Conservation (phyloP, 441 rosid genomes). For the Gossypium aridum region DNA sequence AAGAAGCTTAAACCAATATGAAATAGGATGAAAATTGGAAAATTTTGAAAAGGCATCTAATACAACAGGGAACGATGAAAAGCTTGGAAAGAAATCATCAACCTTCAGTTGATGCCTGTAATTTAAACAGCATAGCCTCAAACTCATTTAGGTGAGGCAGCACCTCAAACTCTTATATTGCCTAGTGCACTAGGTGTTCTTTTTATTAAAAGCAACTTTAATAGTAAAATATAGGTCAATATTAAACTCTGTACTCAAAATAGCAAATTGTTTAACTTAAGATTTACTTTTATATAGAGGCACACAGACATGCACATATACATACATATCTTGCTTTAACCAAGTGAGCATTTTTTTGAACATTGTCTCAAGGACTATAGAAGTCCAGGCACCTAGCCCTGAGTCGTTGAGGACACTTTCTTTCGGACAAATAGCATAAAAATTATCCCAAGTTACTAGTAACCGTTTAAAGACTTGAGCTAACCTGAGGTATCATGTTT, state of each 20-base stretch:
- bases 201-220: not conserved
- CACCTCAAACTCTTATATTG: not conserved
- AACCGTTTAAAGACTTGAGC: conserved; percentile 11
- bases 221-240: not conserved
- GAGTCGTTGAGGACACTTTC: not conserved
- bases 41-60: not conserved
- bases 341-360: not conserved
- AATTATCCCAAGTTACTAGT: not conserved
- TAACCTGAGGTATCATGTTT: conserved; percentile 87
- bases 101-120: not conserved
- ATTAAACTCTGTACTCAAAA: not conserved
- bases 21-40: conserved; percentile 2
- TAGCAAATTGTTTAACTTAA: not conserved
- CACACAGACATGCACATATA: not conserved
- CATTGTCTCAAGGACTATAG: not conserved
- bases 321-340: not conserved
- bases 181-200: not conserved
- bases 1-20: conserved; percentile 1
- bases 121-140: not conserved
- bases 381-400: not conserved
- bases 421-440: not conserved
- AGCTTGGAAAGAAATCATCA: not conserved
- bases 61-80: not conserved
- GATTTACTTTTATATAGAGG: not conserved
- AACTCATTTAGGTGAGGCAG: not conserved